Conservation (phyloP, 1,284 basidiomycete genomes). For the Sanghuangporus sanghuang region DNA sequence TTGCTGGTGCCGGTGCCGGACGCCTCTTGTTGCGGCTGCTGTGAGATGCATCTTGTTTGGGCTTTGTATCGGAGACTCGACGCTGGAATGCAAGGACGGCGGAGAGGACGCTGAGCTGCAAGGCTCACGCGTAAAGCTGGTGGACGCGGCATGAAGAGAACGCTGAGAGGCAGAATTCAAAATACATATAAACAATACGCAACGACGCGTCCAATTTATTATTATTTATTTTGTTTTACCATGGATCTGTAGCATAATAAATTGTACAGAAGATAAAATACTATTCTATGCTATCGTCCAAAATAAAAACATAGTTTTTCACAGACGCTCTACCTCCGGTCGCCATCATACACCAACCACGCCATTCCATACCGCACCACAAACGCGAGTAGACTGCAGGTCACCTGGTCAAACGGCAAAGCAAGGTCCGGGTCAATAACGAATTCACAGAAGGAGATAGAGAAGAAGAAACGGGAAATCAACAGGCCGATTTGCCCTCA, state of each 20-base stretch:
- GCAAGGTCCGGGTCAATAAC: not conserved
- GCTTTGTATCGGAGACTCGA: not conserved
- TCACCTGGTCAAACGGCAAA: constrained; percentile 36
- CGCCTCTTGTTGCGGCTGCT: not conserved
- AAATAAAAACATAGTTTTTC: not conserved
- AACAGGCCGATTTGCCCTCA: constrained; percentile 27
- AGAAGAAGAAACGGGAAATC: not conserved
- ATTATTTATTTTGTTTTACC: not conserved
- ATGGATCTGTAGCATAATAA: not conserved
- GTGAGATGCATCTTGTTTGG: not conserved
- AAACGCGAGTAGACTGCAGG: constrained; percentile 76
- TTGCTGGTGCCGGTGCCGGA: not conserved
- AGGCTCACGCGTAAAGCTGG: not conserved
- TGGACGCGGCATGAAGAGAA: not conserved
- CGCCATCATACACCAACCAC: constrained; percentile 84
- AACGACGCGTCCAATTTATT: not conserved
- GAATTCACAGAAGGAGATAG: not conserved
- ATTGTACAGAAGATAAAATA: not conserved
- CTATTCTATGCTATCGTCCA: not conserved
- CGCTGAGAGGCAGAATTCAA: not conserved
- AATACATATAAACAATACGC: constrained; percentile 14
- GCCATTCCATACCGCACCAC: constrained; percentile 83
- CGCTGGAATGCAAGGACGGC: not conserved
- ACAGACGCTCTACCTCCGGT: constrained; percentile 51
- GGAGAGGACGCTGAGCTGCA: not conserved